Conservation (phyloP, 257 asterid genomes). For the Leptodermis oblonga region DNA sequence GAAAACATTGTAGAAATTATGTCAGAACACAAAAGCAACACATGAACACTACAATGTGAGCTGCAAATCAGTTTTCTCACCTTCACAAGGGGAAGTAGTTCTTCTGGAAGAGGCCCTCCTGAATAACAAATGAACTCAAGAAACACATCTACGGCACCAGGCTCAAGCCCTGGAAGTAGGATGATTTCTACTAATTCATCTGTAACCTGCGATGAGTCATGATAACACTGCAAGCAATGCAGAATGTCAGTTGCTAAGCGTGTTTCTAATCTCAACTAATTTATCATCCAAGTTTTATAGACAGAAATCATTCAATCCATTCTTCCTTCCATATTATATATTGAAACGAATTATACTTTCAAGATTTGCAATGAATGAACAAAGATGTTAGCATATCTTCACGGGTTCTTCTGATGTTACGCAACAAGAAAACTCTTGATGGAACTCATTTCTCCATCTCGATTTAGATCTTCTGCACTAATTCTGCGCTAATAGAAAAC, state of each 20-base stretch:
- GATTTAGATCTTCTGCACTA: not conserved
- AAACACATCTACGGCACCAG: slow-evolving; percentile 94
- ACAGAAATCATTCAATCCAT: not conserved
- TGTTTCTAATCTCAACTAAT: not conserved
- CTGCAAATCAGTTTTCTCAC: slow-evolving; percentile 33
- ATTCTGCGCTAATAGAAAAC: not conserved
- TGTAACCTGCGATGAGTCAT: slow-evolving; percentile 88
- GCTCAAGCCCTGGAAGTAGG: slow-evolving; percentile 86
- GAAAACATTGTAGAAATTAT: not conserved
- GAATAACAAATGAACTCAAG: slow-evolving; percentile 97
- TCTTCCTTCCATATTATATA: not conserved
- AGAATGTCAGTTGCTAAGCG: slow-evolving; percentile 1
- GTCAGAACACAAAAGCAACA: not conserved
- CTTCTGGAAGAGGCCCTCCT: slow-evolving; percentile 95
- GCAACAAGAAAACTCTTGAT: not conserved
- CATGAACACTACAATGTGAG: not conserved
- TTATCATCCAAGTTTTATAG: not conserved
- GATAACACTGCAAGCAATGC: slow-evolving; percentile 65
- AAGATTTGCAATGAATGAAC: not conserved
- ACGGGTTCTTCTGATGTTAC: not conserved
- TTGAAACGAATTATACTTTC: not conserved
- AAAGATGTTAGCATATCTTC: not conserved
- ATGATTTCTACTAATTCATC: slow-evolving; percentile 80
- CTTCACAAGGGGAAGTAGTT: slow-evolving; percentile 83
- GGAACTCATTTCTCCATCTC: not conserved